Base-by-base conservation (phyloP, 83 land plant species). In the Picea mariana region DNA sequence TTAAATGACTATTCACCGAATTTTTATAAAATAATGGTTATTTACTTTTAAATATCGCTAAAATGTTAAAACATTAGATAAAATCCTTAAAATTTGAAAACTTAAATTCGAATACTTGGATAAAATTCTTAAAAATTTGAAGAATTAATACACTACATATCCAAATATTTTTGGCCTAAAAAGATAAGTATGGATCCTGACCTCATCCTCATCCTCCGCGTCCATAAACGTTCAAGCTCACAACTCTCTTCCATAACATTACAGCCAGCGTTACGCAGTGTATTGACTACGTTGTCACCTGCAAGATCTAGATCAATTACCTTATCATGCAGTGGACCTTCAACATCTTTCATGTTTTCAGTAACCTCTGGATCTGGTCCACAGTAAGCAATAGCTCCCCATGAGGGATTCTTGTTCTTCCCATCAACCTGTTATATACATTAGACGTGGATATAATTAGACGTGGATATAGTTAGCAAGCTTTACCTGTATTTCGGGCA, bases 311-410 rank as follows among this genome's bases (percentile, higher is more conserved):
- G 4, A 26, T 78, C 80, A 17, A 78, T 78, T 31, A 78, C 21
- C 6, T 61, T 59, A 18, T 59, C 64, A 9, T 20, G 65, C 4
- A 78, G 6, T 8, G 80, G 80, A 12, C 31, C 60, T 3, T 75
- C 52, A 31, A 16, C 4, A 4, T 75, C 31, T 5, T 49, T 49
- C 12, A 13, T 47, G 20, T 11, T 75, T n/a, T 75, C 11, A 55
- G 60, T 21, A 20, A 75, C 16, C 31, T 47, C 59, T 5, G 77
- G 77, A 23, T 75, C 77, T 11, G 93, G 87, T 38, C 93, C 93
- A 9, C 86, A 79, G 79, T 92, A 94, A 26, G 85, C 97, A 3
- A 94, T 83, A 18, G 95, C 95, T 75, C 86, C 85, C 97, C 97
- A 94, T 4, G 91, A 71, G 3, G 86, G 80, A 68, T 92, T 94